Percentiles rank a stretch among this genome's conserved stretches.
Conservation (phyloP, 768 basidiomycete species). For the Candolleomyces eurysporus region DNA sequence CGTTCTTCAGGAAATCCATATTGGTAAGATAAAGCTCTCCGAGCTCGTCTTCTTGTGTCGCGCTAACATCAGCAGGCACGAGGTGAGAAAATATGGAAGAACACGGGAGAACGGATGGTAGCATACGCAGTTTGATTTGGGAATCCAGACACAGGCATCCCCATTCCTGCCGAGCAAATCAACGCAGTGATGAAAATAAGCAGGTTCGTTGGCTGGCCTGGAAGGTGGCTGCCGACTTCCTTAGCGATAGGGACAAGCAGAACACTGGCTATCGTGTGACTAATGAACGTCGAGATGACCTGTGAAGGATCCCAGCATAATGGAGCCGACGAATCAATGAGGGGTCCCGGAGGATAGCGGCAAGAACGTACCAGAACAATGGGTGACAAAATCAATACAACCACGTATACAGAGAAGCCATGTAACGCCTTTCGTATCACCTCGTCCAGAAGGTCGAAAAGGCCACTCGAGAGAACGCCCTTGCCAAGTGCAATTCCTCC, state of each 20-base stretch:
- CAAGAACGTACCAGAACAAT: constrained; percentile 59
- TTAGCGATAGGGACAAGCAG: constrained; percentile 96
- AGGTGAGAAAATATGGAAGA: constrained; percentile 12
- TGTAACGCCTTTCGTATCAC: constrained; percentile 58
- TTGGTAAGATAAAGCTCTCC: constrained; percentile 85
- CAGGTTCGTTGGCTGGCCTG: constrained; percentile 67
- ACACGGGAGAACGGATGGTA: constrained; percentile 7
- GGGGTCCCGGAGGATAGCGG: constrained; percentile 6
- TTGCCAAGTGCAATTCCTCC: constrained; percentile 96
- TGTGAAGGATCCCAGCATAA: constrained; percentile 36
- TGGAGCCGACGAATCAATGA: neutral
- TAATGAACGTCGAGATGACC: constrained; percentile 93
- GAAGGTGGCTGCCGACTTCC: constrained; percentile 80
- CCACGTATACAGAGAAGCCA: constrained; percentile 62
- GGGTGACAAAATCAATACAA: constrained; percentile 68
- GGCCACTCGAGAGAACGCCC: constrained; percentile 86
- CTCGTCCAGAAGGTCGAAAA: constrained; percentile 75
- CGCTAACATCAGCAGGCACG: constrained; percentile 39
- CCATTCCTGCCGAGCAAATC: constrained; percentile 96
- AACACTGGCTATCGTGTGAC: constrained; percentile 95
- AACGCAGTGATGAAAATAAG: constrained; percentile 92
- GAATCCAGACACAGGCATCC: constrained; percentile 98
- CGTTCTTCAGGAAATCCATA: constrained; percentile 90
- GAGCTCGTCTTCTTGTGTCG: constrained; percentile 92
- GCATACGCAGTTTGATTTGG: constrained; percentile 96